Conservation (phyloP, 1,284 basidiomycete species). For the Kalmanozyma brasiliensis region DNA sequence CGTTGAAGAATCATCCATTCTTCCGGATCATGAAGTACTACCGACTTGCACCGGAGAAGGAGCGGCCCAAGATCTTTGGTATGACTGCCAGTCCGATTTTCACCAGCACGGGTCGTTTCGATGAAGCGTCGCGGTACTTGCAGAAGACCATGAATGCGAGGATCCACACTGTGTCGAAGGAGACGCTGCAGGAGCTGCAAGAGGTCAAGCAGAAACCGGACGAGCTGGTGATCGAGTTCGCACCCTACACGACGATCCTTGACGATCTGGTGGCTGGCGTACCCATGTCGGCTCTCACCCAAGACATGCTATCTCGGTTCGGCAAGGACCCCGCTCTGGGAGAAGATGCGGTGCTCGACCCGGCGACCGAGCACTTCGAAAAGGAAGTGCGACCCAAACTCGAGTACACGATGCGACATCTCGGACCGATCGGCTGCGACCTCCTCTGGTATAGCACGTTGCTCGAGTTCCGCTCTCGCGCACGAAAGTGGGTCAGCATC, state of each 20-base stretch:
- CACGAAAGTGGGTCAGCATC: constrained; percentile 21
- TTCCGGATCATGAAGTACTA: constrained; percentile 59
- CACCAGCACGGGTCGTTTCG: constrained; percentile 13
- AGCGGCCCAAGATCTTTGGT: constrained; percentile 57
- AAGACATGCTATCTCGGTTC: constrained; percentile 19
- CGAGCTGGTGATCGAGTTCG: constrained; percentile 54
- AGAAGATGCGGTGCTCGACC: constrained; percentile 11
- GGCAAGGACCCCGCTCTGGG: constrained; percentile 3
- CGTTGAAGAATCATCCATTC: constrained; percentile 45
- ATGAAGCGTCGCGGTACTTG: constrained; percentile 32
- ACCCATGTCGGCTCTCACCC: constrained; percentile 12
- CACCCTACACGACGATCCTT: constrained; percentile 15
- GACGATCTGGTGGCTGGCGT: constrained; percentile 9
- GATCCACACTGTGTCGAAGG: constrained; percentile 44
- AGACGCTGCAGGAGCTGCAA: constrained; percentile 25
- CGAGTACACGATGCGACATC: constrained; percentile 32
- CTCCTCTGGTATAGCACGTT: constrained; percentile 49
- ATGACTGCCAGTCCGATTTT: constrained; percentile 59
- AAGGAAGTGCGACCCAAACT: constrained; percentile 42
- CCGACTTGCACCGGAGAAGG: constrained; percentile 6
- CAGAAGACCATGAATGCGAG: constrained; percentile 44
- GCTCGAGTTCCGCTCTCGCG: constrained; percentile 28
- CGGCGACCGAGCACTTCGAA: constrained; percentile 18
- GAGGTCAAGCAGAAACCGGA: constrained; percentile 37
- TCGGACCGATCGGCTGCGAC: constrained; percentile 49